These are phyloP conservation scores for Ambrosiella beaveri DNA, from an alignment of 2,329 filamentous ascomycete species.

Conservation along the genomic window DNA sequence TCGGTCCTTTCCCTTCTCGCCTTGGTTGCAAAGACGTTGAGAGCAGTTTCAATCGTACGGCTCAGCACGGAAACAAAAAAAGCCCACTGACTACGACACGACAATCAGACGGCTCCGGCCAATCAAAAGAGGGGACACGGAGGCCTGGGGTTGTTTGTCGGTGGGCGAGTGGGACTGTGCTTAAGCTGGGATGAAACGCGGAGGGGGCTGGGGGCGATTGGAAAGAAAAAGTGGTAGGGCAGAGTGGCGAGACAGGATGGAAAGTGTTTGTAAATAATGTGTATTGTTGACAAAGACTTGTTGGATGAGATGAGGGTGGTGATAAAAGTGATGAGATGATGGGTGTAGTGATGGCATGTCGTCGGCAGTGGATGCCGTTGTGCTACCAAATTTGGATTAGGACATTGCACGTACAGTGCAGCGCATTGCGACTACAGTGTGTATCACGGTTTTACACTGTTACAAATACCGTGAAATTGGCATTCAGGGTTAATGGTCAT, in stretches of 20 bases:
- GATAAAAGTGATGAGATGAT: not conserved
- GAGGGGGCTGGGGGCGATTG: not conserved
- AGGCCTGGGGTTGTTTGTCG: not conserved
- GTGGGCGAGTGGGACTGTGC: not conserved
- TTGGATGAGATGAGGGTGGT: not conserved
- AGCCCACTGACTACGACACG: not conserved
- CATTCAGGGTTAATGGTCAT: not conserved
- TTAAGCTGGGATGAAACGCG: constrained; percentile 2
- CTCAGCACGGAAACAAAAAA: not conserved
- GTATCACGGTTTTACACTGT: not conserved
- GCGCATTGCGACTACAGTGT: not conserved
- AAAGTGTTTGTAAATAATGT: not conserved
- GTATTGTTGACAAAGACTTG: not conserved
- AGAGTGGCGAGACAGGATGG: not conserved
- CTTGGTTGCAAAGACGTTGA: no score
- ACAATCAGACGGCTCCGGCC: not conserved
- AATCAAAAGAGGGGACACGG: not conserved
- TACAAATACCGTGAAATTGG: not conserved
- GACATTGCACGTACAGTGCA: not conserved
- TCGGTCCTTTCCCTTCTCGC: no score
- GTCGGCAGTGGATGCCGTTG: not conserved
- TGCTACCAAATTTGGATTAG: not conserved
- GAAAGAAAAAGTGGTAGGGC: not conserved
- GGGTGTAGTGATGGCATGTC: not conserved
- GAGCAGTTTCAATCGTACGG: not conserved